phyloP scores from a whole-genome alignment of 306 rosid genomes.

The Acacia confusa region DNA sequence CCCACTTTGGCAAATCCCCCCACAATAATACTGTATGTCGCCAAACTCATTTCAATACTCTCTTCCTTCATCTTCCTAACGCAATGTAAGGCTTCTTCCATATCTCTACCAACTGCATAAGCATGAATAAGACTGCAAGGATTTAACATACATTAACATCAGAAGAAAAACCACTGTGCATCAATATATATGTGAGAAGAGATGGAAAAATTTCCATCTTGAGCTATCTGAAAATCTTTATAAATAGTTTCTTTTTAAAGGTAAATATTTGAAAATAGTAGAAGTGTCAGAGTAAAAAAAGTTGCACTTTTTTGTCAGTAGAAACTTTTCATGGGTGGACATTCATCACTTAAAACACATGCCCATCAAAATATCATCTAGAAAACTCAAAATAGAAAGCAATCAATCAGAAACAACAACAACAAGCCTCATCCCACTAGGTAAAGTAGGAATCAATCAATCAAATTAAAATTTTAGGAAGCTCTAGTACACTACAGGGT shows the following conservation, averaged over 20 bases:
- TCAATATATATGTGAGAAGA: constrained; percentile 1
- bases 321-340: not conserved
- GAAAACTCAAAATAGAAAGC: constrained; percentile 27
- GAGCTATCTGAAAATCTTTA: constrained; percentile 6
- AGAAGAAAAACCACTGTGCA: constrained; percentile 14
- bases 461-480: constrained; percentile 20
- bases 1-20: constrained; percentile 83
- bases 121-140: constrained; percentile 97
- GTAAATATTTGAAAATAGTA: constrained; percentile 3
- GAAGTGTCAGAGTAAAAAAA: not conserved
- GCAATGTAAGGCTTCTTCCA: constrained; percentile 95
- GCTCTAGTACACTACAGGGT: constrained; percentile 18
- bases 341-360: not conserved
- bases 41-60: constrained; percentile 82
- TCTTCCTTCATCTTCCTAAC: constrained; percentile 92
- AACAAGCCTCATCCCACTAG: no score
- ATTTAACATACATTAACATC: constrained; percentile 39
- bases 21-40: constrained; percentile 88
- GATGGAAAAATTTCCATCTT: not conserved
- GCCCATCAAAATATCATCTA: constrained; percentile 18
- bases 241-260: not conserved
- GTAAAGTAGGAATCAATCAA: constrained; percentile 16
- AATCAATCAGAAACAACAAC: not conserved
- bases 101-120: constrained; percentile 99
- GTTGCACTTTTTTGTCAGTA: not conserved